Evolutionary conservation across 345 rosid genomes (phyloP).

Genomic region (Lepidium africanum): DNA sequence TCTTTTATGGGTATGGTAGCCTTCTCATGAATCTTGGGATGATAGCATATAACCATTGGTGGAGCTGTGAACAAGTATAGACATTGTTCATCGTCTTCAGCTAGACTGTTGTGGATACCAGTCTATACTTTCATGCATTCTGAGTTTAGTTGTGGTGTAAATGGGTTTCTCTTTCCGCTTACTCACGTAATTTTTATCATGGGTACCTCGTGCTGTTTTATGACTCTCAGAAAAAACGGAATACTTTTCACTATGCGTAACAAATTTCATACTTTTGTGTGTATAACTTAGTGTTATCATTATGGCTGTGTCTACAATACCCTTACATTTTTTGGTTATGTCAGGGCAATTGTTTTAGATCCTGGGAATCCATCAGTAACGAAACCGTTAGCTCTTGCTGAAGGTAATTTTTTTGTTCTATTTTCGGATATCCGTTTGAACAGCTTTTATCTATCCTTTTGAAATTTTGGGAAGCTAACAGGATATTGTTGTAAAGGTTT

Average conservation of each 20-base stretch:
- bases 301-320: slow-evolving; percentile 5
- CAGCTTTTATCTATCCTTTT: slow-evolving; percentile 1
- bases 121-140: slow-evolving; percentile 11
- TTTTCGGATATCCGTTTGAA: background rate
- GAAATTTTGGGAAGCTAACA: background rate
- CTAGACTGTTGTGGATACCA: background rate
- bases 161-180: background rate
- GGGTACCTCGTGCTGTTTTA: background rate
- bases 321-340: slow-evolving; percentile 3
- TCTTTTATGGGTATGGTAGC: slow-evolving; percentile 14
- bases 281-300: slow-evolving; percentile 1
- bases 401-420: slow-evolving; percentile 44
- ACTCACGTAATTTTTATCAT: background rate
- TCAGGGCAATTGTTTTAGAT: slow-evolving; percentile 89
- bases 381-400: slow-evolving; percentile 70
- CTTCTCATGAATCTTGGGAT: slow-evolving; percentile 1
- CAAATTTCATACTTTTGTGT: slow-evolving; percentile 6
- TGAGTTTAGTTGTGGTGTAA: slow-evolving; percentile 1
- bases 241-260: background rate
- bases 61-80: slow-evolving; percentile 10
- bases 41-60: background rate
- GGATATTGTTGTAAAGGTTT: slow-evolving; percentile 6
- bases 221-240: background rate
- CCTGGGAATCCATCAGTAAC: slow-evolving; percentile 73
- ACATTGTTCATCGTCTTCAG: slow-evolving; percentile 2